Percentiles rank a stretch among this genome's conserved stretches.
Evolutionary conservation across 2,329 filamentous ascomycete species (phyloP).

Genomic region (Talaromyces marneffei): DNA sequence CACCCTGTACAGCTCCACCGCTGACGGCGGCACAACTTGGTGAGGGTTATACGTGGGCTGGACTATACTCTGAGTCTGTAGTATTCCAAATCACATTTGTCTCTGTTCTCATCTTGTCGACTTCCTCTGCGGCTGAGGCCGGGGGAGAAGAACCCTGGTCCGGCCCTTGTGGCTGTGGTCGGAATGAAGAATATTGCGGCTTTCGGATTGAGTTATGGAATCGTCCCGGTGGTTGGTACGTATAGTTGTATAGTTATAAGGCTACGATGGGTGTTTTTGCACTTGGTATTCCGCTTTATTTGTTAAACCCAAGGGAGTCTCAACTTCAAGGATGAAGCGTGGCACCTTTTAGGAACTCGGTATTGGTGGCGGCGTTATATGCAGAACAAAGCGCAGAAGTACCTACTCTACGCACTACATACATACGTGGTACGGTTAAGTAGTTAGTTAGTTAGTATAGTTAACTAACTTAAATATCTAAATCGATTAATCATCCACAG

Average conservation of each 20-base stretch:
- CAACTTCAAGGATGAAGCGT: background rate
- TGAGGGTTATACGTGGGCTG: slow-evolving; percentile 27
- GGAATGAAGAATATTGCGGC: slow-evolving; percentile 26
- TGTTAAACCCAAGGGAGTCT: slow-evolving; percentile 18
- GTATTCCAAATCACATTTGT: slow-evolving; percentile 23
- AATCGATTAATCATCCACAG: background rate
- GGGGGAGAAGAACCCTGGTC: slow-evolving; percentile 30
- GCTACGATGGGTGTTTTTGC: slow-evolving; percentile 22
- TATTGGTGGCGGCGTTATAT: background rate
- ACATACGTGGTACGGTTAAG: too few relatives aligned
- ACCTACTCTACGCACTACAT: background rate
- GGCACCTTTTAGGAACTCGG: background rate
- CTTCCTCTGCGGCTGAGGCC: slow-evolving; percentile 31
- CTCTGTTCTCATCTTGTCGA: slow-evolving; percentile 26
- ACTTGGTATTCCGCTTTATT: slow-evolving; percentile 23
- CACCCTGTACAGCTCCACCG: slow-evolving; percentile 29
- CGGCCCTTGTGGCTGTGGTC: slow-evolving; percentile 26
- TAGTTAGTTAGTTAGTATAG: too few relatives aligned
- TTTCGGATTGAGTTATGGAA: slow-evolving; percentile 26
- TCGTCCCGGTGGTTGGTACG: slow-evolving; percentile 22
- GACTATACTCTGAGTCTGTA: too few relatives aligned
- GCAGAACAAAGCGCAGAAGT: background rate
- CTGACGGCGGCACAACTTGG: slow-evolving; percentile 22
- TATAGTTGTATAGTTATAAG: slow-evolving; percentile 24
- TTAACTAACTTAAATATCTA: too few relatives aligned